A percentile compares a stretch with the other conserved stretches of the same genome.
phyloP scores from a whole-genome alignment of 352 stramenopile species.

The Thraustochytrium striatum region DNA sequence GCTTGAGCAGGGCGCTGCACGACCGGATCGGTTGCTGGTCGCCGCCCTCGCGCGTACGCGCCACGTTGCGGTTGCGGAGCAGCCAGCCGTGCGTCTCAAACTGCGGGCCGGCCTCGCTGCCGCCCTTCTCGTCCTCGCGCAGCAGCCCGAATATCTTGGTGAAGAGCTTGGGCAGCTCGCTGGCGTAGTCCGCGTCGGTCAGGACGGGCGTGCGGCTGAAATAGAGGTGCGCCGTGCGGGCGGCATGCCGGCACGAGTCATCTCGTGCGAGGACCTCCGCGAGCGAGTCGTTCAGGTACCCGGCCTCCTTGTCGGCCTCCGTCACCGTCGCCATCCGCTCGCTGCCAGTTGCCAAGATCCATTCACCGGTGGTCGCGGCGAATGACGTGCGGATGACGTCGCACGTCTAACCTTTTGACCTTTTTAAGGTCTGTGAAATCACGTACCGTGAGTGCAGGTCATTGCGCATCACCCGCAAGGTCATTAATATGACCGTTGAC shows the following conservation, averaged over 20 bases:
- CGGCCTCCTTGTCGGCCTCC: background rate
- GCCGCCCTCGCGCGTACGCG: too few relatives aligned
- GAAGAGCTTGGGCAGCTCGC: slow-evolving; percentile 4
- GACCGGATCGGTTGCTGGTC: too few relatives aligned
- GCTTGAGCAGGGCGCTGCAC: background rate
- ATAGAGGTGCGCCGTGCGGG: slow-evolving; percentile 41
- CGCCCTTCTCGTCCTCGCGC: background rate
- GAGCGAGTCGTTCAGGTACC: slow-evolving; percentile 2
- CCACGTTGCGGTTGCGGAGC: background rate
- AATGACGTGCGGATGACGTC: too few relatives aligned
- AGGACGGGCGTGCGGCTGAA: slow-evolving; percentile 22
- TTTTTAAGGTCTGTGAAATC: too few relatives aligned
- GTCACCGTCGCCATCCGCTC: slow-evolving; percentile 34
- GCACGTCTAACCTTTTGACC: too few relatives aligned
- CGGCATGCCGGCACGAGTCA: background rate
- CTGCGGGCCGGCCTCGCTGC: too few relatives aligned
- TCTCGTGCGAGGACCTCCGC: background rate
- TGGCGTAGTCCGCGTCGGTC: background rate
- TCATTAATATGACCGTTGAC: too few relatives aligned
- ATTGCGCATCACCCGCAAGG: too few relatives aligned
- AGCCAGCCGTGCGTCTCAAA: background rate
- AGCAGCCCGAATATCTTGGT: slow-evolving; percentile 16
- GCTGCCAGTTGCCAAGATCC: too few relatives aligned
- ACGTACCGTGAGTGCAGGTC: too few relatives aligned
- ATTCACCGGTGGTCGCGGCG: too few relatives aligned